Conservation (phyloP, 2,329 filamentous ascomycete species). For the Verticillium klebahnii region DNA sequence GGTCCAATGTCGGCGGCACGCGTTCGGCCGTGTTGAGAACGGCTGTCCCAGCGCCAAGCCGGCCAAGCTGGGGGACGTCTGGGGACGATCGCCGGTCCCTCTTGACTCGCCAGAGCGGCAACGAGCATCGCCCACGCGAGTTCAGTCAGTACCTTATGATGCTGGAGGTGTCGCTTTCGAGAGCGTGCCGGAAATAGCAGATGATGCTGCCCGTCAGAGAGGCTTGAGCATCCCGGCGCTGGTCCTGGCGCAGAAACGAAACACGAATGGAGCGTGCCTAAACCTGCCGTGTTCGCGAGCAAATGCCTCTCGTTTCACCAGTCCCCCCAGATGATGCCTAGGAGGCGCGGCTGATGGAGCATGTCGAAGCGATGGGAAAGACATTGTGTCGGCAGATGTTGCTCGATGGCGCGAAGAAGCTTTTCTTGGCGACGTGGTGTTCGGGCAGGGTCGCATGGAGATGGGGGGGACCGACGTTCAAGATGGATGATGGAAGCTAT, state of each 20-base stretch:
- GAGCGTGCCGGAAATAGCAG: too few species aligned
- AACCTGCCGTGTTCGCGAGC: not conserved
- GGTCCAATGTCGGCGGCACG: not conserved
- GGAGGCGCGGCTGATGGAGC: not conserved
- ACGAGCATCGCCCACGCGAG: too few species aligned
- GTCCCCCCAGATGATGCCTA: not conserved
- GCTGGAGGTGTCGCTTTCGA: too few species aligned
- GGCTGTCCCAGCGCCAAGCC: not conserved
- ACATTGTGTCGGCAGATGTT: not conserved
- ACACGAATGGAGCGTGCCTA: not conserved
- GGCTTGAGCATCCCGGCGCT: too few species aligned
- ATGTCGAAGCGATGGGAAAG: not conserved
- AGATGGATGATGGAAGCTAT: not conserved
- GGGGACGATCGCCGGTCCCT: not conserved
- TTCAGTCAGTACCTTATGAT: too few species aligned
- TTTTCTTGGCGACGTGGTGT: not conserved
- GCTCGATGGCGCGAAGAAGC: not conserved
- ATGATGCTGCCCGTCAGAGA: too few species aligned
- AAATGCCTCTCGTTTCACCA: not conserved
- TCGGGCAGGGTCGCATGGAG: not conserved
- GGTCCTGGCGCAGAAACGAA: not conserved
- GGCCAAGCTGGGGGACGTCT: not conserved
- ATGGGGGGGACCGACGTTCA: not conserved
- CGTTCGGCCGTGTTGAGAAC: not conserved
- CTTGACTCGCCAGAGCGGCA: too few species aligned